Percentiles rank a stretch among this genome's conserved stretches.
Conservation (phyloP, 75 land plant species). For the Picea sitchensis region DNA sequence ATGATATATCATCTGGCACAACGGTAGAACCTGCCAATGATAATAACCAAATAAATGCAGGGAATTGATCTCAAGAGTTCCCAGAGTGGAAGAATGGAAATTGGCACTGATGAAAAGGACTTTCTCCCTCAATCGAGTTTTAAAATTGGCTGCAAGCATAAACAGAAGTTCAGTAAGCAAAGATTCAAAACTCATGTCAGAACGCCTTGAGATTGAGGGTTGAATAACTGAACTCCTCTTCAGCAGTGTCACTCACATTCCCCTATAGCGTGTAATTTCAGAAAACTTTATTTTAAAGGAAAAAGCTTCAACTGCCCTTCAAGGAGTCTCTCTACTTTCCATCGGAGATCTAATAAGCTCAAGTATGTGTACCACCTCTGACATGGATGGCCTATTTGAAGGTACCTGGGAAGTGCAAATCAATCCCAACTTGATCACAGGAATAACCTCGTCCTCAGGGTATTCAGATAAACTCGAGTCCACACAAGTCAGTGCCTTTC, state of each 20-base stretch:
- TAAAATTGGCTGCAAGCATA: conserved; percentile 3
- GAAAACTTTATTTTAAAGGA: not conserved
- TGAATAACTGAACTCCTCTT: conserved; percentile 10
- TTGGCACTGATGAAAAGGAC: conserved; percentile 12
- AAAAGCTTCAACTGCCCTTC: not conserved
- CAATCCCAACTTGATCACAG: conserved; percentile 88
- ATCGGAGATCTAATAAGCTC: conserved; percentile 79
- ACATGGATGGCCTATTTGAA: conserved; percentile 94
- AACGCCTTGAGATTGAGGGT: conserved; percentile 11
- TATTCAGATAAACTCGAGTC: conserved; percentile 51
- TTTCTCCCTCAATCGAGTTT: conserved; percentile 12
- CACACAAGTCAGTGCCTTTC: conserved; percentile 70
- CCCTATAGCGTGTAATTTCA: not conserved
- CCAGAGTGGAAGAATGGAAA: not conserved
- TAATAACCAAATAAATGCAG: conserved; percentile 6
- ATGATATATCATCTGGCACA: conserved; percentile 4
- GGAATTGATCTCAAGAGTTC: not conserved
- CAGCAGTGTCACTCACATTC: conserved; percentile 12
- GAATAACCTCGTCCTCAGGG: conserved; percentile 76
- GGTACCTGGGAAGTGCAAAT: conserved; percentile 97
- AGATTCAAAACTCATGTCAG: not conserved
- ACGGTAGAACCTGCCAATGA: not conserved
- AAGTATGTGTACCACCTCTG: conserved; percentile 89
- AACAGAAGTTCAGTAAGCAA: not conserved
- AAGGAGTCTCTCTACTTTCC: conserved; percentile 25